A percentile compares a stretch with the other conserved stretches of the same genome.
phyloP scores from a whole-genome alignment of 345 rosid genomes.

The Arabidopsis arenosa region DNA sequence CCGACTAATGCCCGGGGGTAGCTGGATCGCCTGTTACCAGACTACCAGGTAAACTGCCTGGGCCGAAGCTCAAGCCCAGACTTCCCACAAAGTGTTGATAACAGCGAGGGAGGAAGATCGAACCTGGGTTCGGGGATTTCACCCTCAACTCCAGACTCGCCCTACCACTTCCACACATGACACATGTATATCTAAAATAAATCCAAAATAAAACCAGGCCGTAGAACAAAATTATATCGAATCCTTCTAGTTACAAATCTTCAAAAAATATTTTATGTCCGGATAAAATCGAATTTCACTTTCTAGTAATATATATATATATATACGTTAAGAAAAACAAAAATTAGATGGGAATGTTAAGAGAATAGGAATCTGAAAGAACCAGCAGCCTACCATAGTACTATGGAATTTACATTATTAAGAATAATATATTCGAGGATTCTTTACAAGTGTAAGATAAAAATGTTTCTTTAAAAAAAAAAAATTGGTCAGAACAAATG shows the following conservation, averaged over 20 bases:
- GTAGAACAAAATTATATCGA: background rate
- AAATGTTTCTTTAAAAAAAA: background rate
- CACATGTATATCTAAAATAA: background rate
- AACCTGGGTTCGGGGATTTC: too few species aligned
- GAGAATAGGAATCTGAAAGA: slow-evolving; percentile 30
- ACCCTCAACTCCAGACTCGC: too few species aligned
- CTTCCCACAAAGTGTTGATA: too few species aligned
- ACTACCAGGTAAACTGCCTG: too few species aligned
- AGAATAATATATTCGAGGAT: slow-evolving; percentile 15
- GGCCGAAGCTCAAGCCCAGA: too few species aligned
- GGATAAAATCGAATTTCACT: slow-evolving; percentile 23
- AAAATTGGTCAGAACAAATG: background rate
- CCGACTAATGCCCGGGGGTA: too few species aligned
- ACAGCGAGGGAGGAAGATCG: too few species aligned
- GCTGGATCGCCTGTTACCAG: too few species aligned
- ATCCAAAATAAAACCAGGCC: background rate
- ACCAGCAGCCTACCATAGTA: slow-evolving; percentile 29
- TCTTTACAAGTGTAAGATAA: background rate
- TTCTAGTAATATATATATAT: background rate
- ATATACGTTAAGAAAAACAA: background rate
- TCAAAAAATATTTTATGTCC: slow-evolving; percentile 18
- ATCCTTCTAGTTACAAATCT: slow-evolving; percentile 17
- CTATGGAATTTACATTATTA: slow-evolving; percentile 25
- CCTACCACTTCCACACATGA: background rate
- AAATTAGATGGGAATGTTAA: background rate